Evolutionary conservation across 2,329 filamentous ascomycete genomes (phyloP).

Genomic region (Pestalotiopsis sp.): DNA sequence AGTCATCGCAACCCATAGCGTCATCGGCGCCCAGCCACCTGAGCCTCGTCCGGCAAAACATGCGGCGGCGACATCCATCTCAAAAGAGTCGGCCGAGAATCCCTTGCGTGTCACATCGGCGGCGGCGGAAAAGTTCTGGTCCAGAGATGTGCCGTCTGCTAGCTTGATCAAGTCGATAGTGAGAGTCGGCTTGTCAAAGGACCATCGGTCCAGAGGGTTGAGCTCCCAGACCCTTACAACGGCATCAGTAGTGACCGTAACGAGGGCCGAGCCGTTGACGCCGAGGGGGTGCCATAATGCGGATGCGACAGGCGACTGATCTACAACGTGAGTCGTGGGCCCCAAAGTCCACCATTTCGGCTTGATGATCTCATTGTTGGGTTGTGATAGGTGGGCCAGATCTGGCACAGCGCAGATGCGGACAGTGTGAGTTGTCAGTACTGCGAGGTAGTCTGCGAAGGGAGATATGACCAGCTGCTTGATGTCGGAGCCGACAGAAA

Average conservation of each 20-base stretch:
- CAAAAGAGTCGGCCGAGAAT: constrained; percentile 86
- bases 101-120: constrained; percentile 73
- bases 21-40: constrained; percentile 95
- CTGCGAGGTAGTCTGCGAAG: constrained; percentile 77
- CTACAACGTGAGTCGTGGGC: constrained; percentile 87
- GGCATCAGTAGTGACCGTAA: constrained; percentile 87
- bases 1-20: constrained; percentile 93
- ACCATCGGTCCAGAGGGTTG: constrained; percentile 80
- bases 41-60: constrained; percentile 70
- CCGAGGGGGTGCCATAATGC: constrained; percentile 93
- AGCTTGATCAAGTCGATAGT: constrained; percentile 89
- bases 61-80: constrained; percentile 92
- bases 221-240: constrained; percentile 91
- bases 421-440: constrained; percentile 84
- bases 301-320: constrained; percentile 78
- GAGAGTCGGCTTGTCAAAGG: constrained; percentile 81
- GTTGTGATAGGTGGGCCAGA: constrained; percentile 71
- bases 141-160: constrained; percentile 77
- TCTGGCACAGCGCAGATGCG: constrained; percentile 88
- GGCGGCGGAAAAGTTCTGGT: constrained; percentile 82
- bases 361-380: constrained; percentile 70
- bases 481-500: constrained; percentile 79
- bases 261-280: constrained; percentile 76
- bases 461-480: constrained; percentile 85
- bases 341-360: constrained; percentile 90